A percentile compares a stretch with the other conserved stretches of the same genome.
These are phyloP conservation scores for Tricholoma hemisulphureum DNA, from an alignment of 768 basidiomycete species.

Conservation along the genomic window DNA sequence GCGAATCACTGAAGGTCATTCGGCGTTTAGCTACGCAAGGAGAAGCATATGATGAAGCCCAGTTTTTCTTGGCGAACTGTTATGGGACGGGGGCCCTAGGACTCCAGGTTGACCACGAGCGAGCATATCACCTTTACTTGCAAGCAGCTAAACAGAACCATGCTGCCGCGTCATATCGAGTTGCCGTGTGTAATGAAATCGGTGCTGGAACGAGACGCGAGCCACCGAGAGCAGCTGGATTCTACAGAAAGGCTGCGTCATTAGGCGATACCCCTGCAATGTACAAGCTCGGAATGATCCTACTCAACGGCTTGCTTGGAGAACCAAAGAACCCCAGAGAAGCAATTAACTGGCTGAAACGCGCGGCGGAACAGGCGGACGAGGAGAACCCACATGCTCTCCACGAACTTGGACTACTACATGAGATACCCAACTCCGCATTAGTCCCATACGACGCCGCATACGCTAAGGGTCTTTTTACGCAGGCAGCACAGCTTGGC, in stretches of 20 bases:
- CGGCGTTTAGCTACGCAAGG: slow-evolving; percentile 91
- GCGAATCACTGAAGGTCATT: slow-evolving; percentile 88
- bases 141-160: slow-evolving; percentile 98
- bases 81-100: slow-evolving; percentile 94
- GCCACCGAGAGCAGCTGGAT: slow-evolving; percentile 83
- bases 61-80: slow-evolving; percentile 98
- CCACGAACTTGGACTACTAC: slow-evolving; percentile 88
- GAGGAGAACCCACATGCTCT: slow-evolving; percentile 97
- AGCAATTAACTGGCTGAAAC: slow-evolving; percentile 90
- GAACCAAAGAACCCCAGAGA: slow-evolving; percentile 87
- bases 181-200: slow-evolving; percentile 98
- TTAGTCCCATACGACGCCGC: slow-evolving; percentile 77
- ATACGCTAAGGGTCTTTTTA: slow-evolving; percentile 83
- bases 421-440: slow-evolving; percentile 67
- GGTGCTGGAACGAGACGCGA: slow-evolving; percentile 94
- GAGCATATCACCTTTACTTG: slow-evolving; percentile 94
- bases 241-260: slow-evolving; percentile 95
- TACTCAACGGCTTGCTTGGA: slow-evolving; percentile 79
- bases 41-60: slow-evolving; percentile 91
- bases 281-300: slow-evolving; percentile 99
- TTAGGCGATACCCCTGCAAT: slow-evolving; percentile 96
- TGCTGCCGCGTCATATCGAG: slow-evolving; percentile 90
- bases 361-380: slow-evolving; percentile 96
- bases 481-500: slow-evolving; percentile 88
- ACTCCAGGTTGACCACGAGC: slow-evolving; percentile 95